phyloP scores from a whole-genome alignment of 225 moss, liverwort and hornwort genomes.

The Pseudisothecium myosuroides region DNA sequence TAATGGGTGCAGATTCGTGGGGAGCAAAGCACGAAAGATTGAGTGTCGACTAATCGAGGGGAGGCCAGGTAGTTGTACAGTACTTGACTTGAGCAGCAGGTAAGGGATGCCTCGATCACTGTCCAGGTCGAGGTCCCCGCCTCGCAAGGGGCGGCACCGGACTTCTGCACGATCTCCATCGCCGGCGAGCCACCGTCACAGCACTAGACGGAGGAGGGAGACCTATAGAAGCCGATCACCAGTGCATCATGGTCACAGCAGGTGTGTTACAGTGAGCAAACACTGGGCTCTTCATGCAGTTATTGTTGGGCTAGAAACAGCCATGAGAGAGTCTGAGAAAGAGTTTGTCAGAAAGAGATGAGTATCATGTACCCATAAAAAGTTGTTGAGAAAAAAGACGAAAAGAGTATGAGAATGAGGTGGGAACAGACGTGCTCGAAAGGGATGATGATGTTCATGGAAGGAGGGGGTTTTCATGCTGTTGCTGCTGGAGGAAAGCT shows the following conservation, averaged over 20 bases:
- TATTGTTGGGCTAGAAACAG: conserved; percentile 60
- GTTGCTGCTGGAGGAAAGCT: conserved; percentile 97
- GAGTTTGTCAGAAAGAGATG: conserved; percentile 47
- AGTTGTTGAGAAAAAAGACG: conserved; percentile 18
- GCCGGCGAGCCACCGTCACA: conserved; percentile 73
- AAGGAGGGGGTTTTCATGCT: conserved; percentile 85
- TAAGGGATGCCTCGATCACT: conserved; percentile 88
- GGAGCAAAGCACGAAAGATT: not conserved
- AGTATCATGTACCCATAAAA: conserved; percentile 28
- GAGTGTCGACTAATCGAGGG: not conserved
- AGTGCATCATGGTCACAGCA: conserved; percentile 83
- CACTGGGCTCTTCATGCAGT: conserved; percentile 59
- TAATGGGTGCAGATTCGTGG: not conserved
- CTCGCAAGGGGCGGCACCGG: conserved; percentile 76
- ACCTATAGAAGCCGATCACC: conserved; percentile 97
- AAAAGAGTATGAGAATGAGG: conserved; percentile 68
- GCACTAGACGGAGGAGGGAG: conserved; percentile 87
- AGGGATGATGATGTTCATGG: conserved; percentile 49
- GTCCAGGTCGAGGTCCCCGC: conserved; percentile 95
- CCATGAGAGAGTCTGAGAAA: conserved; percentile 52
- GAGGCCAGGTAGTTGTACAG: not conserved
- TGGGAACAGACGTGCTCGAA: conserved; percentile 90
- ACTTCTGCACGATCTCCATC: conserved; percentile 75
- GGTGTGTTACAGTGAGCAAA: conserved; percentile 97
- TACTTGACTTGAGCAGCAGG: conserved; percentile 15